Conservation (phyloP, 2,329 filamentous ascomycete species). For the Colletotrichum cuscutae region DNA sequence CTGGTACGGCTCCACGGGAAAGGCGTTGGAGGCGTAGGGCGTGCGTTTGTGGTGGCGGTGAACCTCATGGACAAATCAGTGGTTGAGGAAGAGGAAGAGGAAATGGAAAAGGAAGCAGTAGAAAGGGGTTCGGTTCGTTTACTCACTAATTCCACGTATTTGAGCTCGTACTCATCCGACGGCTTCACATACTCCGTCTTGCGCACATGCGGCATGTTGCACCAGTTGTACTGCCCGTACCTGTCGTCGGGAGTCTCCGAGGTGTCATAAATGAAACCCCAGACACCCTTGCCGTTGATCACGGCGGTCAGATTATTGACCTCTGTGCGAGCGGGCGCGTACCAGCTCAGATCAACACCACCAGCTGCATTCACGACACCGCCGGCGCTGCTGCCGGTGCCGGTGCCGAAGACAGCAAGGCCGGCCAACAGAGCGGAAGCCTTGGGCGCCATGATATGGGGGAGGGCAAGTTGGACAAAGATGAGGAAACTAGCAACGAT, state of each 20-base stretch:
- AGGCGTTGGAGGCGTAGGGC: constrained; percentile 81
- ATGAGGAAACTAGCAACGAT: constrained; percentile 25
- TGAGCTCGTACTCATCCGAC: constrained; percentile 67
- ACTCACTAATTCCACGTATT: constrained; percentile 80
- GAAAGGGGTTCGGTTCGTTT: neutral
- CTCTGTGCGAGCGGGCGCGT: constrained; percentile 62
- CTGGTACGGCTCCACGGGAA: constrained; percentile 76
- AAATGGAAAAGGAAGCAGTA: neutral
- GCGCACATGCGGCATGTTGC: constrained; percentile 89
- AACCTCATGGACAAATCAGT: constrained; percentile 58
- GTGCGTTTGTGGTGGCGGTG: constrained; percentile 89
- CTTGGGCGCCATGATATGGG: constrained; percentile 31
- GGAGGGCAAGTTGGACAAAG: constrained; percentile 22
- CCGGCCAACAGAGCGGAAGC: constrained; percentile 28
- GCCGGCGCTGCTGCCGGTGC: constrained; percentile 21
- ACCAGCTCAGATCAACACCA: constrained; percentile 61
- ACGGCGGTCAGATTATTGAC: constrained; percentile 72
- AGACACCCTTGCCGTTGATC: constrained; percentile 69
- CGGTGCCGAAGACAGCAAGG: constrained; percentile 20
- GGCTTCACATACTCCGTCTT: constrained; percentile 69
- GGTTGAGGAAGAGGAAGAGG: neutral
- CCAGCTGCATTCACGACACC: neutral
- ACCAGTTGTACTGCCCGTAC: constrained; percentile 81
- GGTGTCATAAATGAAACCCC: constrained; percentile 80
- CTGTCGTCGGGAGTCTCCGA: constrained; percentile 65